phyloP scores from a whole-genome alignment of 2,329 filamentous ascomycete genomes.

The Scortechinia acanthostroma region DNA sequence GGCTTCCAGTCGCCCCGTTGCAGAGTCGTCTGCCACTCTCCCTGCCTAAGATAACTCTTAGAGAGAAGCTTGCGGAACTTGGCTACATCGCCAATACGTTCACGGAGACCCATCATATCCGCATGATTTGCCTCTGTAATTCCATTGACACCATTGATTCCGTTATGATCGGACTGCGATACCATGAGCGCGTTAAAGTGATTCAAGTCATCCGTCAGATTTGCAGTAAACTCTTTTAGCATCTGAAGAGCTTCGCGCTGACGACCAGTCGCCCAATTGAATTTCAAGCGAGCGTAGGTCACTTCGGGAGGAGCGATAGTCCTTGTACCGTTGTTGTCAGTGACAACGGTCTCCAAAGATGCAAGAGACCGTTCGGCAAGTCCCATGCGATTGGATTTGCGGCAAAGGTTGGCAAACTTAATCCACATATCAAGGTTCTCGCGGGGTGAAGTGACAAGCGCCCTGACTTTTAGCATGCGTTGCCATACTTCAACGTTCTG shows the following conservation, averaged over 20 bases:
- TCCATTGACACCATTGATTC: background rate
- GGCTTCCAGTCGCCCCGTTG: constrained; percentile 80
- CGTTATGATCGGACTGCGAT: background rate
- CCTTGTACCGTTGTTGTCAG: constrained; percentile 50
- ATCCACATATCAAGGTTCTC: constrained; percentile 99
- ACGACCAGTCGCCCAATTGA: constrained; percentile 6
- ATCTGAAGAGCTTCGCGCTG: background rate
- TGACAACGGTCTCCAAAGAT: constrained; percentile 9
- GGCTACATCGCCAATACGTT: constrained; percentile 35
- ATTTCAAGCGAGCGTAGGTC: constrained; percentile 5
- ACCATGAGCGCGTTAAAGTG: background rate
- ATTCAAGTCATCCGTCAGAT: background rate
- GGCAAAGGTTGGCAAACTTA: constrained; percentile 96
- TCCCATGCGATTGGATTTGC: constrained; percentile 89
- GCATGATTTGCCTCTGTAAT: background rate
- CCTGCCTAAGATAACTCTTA: constrained; percentile 91
- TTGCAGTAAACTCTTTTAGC: background rate
- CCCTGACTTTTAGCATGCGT: constrained; percentile 89
- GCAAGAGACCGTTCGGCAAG: constrained; percentile 83
- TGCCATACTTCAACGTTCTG: constrained; percentile 98
- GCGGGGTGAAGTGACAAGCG: constrained; percentile 80
- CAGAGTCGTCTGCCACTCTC: constrained; percentile 85
- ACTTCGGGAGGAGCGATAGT: constrained; percentile 43
- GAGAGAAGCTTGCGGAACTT: constrained; percentile 62
- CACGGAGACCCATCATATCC: background rate